phyloP scores from a whole-genome alignment of 2,329 filamentous ascomycete genomes.

The Stylonectria norvegica region DNA sequence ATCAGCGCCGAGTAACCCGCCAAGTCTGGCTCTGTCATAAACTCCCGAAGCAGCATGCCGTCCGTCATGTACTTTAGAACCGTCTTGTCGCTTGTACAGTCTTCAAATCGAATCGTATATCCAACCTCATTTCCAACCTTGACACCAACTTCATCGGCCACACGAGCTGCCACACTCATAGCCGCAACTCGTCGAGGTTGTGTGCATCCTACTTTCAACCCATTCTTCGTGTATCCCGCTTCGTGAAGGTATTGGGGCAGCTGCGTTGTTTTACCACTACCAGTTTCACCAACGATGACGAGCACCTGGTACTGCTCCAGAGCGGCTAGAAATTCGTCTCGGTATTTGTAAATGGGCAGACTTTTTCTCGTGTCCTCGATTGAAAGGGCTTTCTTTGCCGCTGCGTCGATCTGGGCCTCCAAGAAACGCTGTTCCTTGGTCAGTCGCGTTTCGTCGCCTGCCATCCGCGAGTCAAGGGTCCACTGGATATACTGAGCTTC shows the following conservation, averaged over 20 bases:
- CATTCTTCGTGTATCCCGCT: conserved; percentile 80
- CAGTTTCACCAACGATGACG: conserved; percentile 92
- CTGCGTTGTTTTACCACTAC: conserved; percentile 93
- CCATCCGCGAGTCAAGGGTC: conserved; percentile 68
- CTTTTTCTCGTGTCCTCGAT: conserved; percentile 92
- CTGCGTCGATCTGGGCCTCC: conserved; percentile 78
- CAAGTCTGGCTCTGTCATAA: conserved; percentile 84
- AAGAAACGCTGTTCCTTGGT: conserved; percentile 76
- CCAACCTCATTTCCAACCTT: conserved; percentile 90
- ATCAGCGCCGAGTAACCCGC: conserved; percentile 82
- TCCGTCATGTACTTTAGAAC: conserved; percentile 96
- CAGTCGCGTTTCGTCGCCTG: conserved; percentile 67
- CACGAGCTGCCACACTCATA: conserved; percentile 95
- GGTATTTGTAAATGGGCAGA: conserved; percentile 84
- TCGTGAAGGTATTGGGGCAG: conserved; percentile 91
- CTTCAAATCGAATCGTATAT: conserved; percentile 92
- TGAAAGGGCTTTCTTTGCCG: conserved; percentile 80
- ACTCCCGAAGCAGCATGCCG: conserved; percentile 86
- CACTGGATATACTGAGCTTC: conserved; percentile 85
- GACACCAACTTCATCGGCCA: conserved; percentile 88
- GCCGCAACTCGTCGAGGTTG: conserved; percentile 93
- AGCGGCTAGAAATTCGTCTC: conserved; percentile 81
- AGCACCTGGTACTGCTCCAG: conserved; percentile 82
- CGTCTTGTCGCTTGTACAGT: conserved; percentile 87
- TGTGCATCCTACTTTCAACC: conserved; percentile 85